phyloP scores from a whole-genome alignment of 108 stramenopile species.

The Asterionellopsis glacialis region DNA sequence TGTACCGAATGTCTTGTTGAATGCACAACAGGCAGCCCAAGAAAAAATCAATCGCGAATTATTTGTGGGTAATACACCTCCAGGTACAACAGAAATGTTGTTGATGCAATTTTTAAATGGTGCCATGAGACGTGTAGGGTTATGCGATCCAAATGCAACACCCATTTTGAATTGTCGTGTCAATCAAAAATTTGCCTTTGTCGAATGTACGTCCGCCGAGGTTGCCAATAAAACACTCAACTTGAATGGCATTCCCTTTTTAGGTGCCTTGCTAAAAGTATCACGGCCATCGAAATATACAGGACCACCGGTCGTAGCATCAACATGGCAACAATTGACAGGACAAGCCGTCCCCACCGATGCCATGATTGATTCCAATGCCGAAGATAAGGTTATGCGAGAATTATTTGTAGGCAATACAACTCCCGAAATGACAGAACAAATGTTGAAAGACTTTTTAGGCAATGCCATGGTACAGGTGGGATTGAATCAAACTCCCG shows the following conservation, averaged over 20 bases:
- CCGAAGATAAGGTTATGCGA: slow-evolving; percentile 75
- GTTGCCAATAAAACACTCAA: slow-evolving; percentile 77
- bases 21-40: slow-evolving; percentile 39
- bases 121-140: slow-evolving; percentile 82
- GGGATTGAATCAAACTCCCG: slow-evolving; percentile 68
- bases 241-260: slow-evolving; percentile 89
- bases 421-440: slow-evolving; percentile 90
- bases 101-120: slow-evolving; percentile 88
- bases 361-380: slow-evolving; percentile 38
- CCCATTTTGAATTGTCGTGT: slow-evolving; percentile 82
- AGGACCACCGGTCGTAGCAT: slow-evolving; percentile 52
- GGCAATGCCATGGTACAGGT: slow-evolving; percentile 86
- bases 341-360: slow-evolving; percentile 67
- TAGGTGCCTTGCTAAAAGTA: slow-evolving; percentile 82
- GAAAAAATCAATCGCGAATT: slow-evolving; percentile 89
- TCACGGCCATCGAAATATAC: slow-evolving; percentile 88
- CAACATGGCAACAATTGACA: slow-evolving; percentile 89
- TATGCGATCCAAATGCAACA: slow-evolving; percentile 54
- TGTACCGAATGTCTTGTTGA: background rate
- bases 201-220: slow-evolving; percentile 70
- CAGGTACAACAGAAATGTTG: slow-evolving; percentile 76
- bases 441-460: slow-evolving; percentile 76
- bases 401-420: slow-evolving; percentile 95
- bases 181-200: slow-evolving; percentile 88
- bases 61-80: slow-evolving; percentile 93